Base-by-base conservation (phyloP, 2,329 filamentous ascomycete genomes). In the Lasiodiplodia gonubiensis region DNA sequence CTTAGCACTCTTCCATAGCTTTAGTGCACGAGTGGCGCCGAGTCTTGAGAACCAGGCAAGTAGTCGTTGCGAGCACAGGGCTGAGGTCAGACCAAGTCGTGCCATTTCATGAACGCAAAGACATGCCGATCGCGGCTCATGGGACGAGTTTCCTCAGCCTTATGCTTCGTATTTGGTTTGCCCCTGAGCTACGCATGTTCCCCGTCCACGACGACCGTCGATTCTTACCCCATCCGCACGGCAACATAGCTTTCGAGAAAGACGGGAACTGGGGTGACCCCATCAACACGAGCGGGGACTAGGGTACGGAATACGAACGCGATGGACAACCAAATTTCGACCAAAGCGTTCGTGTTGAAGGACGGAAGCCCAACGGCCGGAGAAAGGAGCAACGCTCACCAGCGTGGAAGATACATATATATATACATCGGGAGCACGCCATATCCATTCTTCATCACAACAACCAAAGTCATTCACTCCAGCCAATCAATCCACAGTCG, bases 331-430 rank as follows among this genome's bases (percentile, higher is more conserved):
- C 54, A 59, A 23, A 25, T 46, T 8, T 30, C 37, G 33, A 46
- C 33, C 54, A 59, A 11, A 59, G 54, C 54, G 54, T 46, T 42
- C 37, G 54, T 59, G 54, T 59, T n/a, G 21, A 59, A 39, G 35
- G 54, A 33, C n/a, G 27, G 18, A 42, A 46, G 37, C 30, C 54
- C n/a, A 46, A 46, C 35, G 21, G 5, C n/a, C 27, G 11, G 35
- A 42, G 18, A 59, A 59, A 46, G 54, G 54, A 59, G 54, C 27
- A 25, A 27, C 3, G 23, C 16, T 4, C 33, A n/a, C 12, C 4
- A 27, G 54, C 2, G n/a, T 6, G 18, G 8, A 42, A 23, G n/a
- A 16, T 3, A 39, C n/a, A 21, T 21, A 54, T 54, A 46, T 59
- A 59, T 59, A 59, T 25, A 39, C 37, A 14, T 4, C n/a, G 4